Evolutionary conservation across 2,329 filamentous ascomycete species (phyloP), one percentile per base, ranked within the genome.

Genomic region (Mycosphaerella sp.): DNA sequence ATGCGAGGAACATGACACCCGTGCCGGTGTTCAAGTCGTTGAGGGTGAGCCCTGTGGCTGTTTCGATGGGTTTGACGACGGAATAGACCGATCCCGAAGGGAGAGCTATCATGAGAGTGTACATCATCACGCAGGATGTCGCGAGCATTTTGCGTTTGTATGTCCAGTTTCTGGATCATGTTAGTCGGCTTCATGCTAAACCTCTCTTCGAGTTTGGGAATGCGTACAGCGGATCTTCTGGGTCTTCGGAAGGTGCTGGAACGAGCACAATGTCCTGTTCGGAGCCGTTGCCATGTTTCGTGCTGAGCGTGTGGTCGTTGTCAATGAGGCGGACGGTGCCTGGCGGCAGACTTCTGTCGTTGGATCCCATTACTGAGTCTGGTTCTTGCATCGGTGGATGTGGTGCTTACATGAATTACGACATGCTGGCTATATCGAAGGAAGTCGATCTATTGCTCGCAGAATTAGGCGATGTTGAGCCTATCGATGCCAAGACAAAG

Each of bases 1-100:
- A 70, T 12, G 55, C 55, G 27, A 79, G 60, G 56, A 79, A 78
- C 74, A 77, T 76, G 44, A 74, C 71, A 2, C 76, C 75, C 16
- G 72, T 77, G 7, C 75, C 75, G 36, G 71, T 67, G 49, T 75
- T 75, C 17, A 78, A 61, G 32, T 71, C 66, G 10, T 64, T 65
- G 1, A 75, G 59, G 0, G 71, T 70, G 25, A 79, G 65, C 6
- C 71, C 73, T 1, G 75, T 76, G 28, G 73, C 71, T 40, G 68
- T 62, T 12, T 70, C 70, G 44, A 79, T 76, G 10, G 72, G 71
- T 9, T 70, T 70, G 12, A 78, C 64, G 3, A 78, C 72, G 4
- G 71, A 73, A 55, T 78, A 78, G 13, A 76, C 72, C 4, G 72
- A 68, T 1, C 75, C 71, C 10, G 68, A 68, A 1, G 75, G 69